Conservation (phyloP, 2,329 filamentous ascomycete species). For the Didymella pinodella region DNA sequence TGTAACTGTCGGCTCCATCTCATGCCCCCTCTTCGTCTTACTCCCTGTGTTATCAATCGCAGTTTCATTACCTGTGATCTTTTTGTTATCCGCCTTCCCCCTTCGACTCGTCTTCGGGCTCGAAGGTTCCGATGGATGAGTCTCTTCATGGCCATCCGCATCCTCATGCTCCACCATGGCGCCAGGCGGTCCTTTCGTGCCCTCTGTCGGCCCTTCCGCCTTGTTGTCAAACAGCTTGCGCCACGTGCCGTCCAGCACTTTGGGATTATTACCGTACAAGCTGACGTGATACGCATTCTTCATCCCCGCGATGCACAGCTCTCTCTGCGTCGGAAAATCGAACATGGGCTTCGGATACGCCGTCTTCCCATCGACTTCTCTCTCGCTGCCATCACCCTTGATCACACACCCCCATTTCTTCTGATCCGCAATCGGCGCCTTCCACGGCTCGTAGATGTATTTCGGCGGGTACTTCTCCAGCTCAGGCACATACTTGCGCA, state of each 20-base stretch:
- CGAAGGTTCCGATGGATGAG: conserved; percentile 10
- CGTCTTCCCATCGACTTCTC: conserved; percentile 54
- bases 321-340: conserved; percentile 71
- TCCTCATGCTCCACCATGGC: conserved; percentile 47
- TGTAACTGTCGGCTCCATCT: conserved; percentile 42
- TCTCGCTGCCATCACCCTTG: conserved; percentile 53
- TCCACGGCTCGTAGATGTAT: conserved; percentile 83
- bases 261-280: conserved; percentile 69
- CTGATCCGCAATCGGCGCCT: conserved; percentile 72
- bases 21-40: conserved; percentile 59
- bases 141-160: conserved; percentile 27
- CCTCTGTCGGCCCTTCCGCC: conserved; percentile 56
- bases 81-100: conserved; percentile 65
- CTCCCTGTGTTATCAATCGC: conserved; percentile 12
- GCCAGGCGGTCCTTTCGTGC: conserved; percentile 50
- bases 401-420: conserved; percentile 72
- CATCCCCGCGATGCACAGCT: conserved; percentile 71
- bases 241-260: conserved; percentile 69
- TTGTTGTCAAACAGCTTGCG: conserved; percentile 58
- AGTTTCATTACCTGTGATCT: conserved; percentile 64
- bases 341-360: conserved; percentile 79
- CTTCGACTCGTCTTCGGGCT: conserved; percentile 29
- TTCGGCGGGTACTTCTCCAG: conserved; percentile 68
- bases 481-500: conserved; percentile 73
- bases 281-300: conserved; percentile 73